phyloP scores from a whole-genome alignment of 306 rosid species.

The Rosa lucieae region DNA sequence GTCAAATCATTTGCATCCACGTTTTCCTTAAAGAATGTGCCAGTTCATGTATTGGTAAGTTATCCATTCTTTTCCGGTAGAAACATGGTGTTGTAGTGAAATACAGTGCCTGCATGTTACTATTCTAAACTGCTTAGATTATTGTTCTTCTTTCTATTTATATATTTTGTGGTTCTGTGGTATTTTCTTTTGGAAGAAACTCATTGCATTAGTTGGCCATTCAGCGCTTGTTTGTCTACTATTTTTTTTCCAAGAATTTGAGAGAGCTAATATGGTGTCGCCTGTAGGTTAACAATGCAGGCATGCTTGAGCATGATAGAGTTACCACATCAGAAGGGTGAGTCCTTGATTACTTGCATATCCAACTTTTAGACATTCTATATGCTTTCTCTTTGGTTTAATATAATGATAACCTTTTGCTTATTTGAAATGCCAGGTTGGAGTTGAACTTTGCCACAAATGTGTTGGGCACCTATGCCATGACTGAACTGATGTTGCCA shows the following conservation, averaged over 20 bases:
- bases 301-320: conserved; percentile 68
- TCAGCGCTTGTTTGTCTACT: background rate
- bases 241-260: background rate
- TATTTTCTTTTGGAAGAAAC: background rate
- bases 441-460: conserved; percentile 84
- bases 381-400: background rate
- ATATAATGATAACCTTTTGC: background rate
- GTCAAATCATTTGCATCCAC: conserved; percentile 67
- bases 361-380: background rate
- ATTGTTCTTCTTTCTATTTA: background rate
- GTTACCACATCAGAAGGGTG: conserved; percentile 87
- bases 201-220: background rate
- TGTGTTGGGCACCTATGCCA: conserved; percentile 70
- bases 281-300: conserved; percentile 85
- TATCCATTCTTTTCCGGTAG: background rate
- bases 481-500: conserved; percentile 76
- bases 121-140: background rate
- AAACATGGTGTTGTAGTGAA: conserved; percentile 8
- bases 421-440: conserved; percentile 46
- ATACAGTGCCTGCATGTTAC: background rate
- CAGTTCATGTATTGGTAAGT: conserved; percentile 79
- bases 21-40: conserved; percentile 62
- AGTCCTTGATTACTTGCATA: conserved; percentile 11
- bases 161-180: background rate
- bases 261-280: conserved; percentile 28